phyloP scores from a whole-genome alignment of 2,329 filamentous ascomycete species.

The Colletotrichum noveboracense region DNA sequence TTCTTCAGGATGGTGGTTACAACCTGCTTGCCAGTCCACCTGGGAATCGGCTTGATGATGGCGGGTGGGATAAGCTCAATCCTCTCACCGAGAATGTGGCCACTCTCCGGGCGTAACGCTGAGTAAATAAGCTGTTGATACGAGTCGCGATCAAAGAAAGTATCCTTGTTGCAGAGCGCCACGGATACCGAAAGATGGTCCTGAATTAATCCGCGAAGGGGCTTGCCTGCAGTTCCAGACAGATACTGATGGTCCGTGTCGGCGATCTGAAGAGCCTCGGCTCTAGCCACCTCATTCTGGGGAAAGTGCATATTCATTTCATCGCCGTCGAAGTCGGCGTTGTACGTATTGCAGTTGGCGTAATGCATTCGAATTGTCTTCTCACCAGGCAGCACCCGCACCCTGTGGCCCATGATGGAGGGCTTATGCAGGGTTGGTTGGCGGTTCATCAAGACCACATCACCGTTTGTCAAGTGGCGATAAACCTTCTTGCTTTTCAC shows the following conservation, averaged over 20 bases:
- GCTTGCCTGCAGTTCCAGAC: constrained; percentile 91
- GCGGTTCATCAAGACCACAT: constrained; percentile 98
- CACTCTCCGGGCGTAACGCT: constrained; percentile 86
- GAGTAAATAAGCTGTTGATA: constrained; percentile 96
- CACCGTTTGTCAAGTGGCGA: constrained; percentile 92
- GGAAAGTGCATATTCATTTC: constrained; percentile 99
- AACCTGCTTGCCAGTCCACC: constrained; percentile 97
- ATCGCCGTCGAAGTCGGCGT: constrained; percentile 98
- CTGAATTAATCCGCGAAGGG: constrained; percentile 93
- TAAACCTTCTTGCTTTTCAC: constrained; percentile 95
- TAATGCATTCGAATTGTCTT: constrained; percentile 99
- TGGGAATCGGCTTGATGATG: constrained; percentile 77
- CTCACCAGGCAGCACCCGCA: constrained; percentile 88
- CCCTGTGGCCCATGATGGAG: constrained; percentile 98
- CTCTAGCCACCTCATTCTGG: constrained; percentile 92
- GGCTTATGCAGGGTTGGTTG: constrained; percentile 98
- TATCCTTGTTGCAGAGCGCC: constrained; percentile 87
- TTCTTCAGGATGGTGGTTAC: constrained; percentile 94
- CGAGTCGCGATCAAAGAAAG: constrained; percentile 84
- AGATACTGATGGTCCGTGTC: constrained; percentile 98
- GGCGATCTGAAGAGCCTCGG: constrained; percentile 90
- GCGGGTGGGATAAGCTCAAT: constrained; percentile 83
- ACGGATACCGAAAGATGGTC: constrained; percentile 97
- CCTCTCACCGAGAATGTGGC: constrained; percentile 82
- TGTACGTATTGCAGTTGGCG: constrained; percentile 99